Percentiles rank a stretch among this genome's conserved stretches.
Evolutionary conservation across 371 early-diverging fungal species (phyloP).

Genomic region (Haplosporangium sp.): DNA sequence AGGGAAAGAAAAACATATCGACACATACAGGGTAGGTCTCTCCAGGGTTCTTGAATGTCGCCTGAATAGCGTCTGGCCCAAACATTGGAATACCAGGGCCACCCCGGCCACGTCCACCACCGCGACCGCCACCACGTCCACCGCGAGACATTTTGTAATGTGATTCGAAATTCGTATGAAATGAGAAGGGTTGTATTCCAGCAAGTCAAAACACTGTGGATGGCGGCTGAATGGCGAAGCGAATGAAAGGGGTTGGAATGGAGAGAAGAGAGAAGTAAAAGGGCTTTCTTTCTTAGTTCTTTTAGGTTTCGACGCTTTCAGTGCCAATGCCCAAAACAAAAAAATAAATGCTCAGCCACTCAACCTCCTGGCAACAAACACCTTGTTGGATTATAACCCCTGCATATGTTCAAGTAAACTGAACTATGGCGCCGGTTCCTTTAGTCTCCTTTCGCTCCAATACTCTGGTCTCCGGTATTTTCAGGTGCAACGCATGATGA

Average conservation of each 20-base stretch:
- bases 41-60: constrained; percentile 53
- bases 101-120: constrained; percentile 36
- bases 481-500: not conserved
- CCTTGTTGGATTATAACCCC: no score
- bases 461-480: not conserved
- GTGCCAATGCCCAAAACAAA: no score
- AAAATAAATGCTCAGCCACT: no score
- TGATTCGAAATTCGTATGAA: not conserved
- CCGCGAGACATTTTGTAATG: constrained; percentile 44
- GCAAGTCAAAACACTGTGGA: no score
- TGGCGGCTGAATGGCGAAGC: no score
- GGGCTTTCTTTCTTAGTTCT: no score
- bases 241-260: not conserved
- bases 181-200: no score
- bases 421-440: no score
- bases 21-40: constrained; percentile 44
- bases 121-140: constrained; percentile 48
- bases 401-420: not conserved
- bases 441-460: no score
- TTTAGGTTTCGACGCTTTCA: no score
- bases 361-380: no score
- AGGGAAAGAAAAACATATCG: not conserved
- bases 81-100: constrained; percentile 40
- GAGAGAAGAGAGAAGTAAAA: not conserved
- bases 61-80: constrained; percentile 50